Evolutionary conservation across 148 eudicot species (phyloP), one percentile per base, ranked within the genome.

Genomic region (Silene latifolia): DNA sequence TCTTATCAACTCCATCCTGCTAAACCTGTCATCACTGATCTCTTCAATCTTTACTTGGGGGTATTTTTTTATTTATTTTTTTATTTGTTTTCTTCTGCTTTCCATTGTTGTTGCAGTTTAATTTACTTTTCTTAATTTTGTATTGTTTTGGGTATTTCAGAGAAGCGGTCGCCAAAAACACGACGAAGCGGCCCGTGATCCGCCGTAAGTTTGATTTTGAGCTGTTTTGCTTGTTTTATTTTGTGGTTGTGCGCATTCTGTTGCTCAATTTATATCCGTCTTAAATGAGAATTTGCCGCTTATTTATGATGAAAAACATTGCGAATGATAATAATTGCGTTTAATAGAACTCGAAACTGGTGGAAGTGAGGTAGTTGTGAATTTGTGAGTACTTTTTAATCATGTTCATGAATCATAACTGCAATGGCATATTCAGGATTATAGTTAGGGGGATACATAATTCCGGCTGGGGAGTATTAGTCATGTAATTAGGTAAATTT

Each of bases 41-140:
- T 94, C 79, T 90, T 94, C 90, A 90, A 88, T 67, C 90, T 88
- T 23, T 94, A 91, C 83, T 83, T 91, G 53, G 96, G 98, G 77
- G 97, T 89, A 80, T 0, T 72, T 3, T 23, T 58, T 57, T 21
- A 1, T 42, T 46, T 29, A 19, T 14, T 64, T 19, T 15, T 23
- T 17, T 39, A 24, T 25, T 15, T 8, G 19, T 0, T 14, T 0
- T 62, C 32, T 6, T 21, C 29, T 48, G 10, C 47, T 44, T 8
- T 3, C 13, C 20, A 67, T 15, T 14, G 2, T n/a, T 25, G 19
- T 46, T 15, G 42, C 44, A 1, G 24, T 9, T 60, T 21, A 20
- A 5, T 25, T 47, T 17, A 2, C 29, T 39, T 17, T 39, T 11
- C n/a, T 20, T 44, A 51, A 25, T 57, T 39, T 4, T 8, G 65